These are phyloP conservation scores for Blastobotrys chiropterorum DNA, from an alignment of 805 yeast species.

Conservation along the genomic window DNA sequence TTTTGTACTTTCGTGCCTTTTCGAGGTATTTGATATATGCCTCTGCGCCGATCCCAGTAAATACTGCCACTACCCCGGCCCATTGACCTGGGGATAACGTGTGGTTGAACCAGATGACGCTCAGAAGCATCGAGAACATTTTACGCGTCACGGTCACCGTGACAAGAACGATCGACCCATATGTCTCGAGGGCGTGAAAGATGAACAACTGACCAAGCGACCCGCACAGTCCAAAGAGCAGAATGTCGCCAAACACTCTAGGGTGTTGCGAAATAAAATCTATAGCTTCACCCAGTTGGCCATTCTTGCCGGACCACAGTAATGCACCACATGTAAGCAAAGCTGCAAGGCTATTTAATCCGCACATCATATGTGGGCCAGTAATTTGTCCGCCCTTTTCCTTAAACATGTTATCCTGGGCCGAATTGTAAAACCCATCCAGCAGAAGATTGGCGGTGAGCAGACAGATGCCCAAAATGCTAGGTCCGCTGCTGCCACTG, in stretches of 20 bases:
- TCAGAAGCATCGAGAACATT: conserved; percentile 89
- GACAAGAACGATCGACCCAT: conserved; percentile 77
- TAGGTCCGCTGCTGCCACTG: conserved; percentile 31
- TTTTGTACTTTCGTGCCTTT: not conserved
- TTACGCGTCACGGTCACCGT: conserved; percentile 95
- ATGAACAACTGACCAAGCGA: conserved; percentile 93
- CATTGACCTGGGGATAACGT: conserved; percentile 57
- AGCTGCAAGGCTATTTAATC: conserved; percentile 46
- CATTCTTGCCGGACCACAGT: conserved; percentile 40
- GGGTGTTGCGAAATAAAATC: conserved; percentile 48
- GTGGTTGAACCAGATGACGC: conserved; percentile 87
- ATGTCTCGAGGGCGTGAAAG: conserved; percentile 73
- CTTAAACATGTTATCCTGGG: conserved; percentile 81
- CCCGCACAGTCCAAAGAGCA: conserved; percentile 69
- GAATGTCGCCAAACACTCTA: conserved; percentile 50
- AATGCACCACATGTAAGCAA: conserved; percentile 36
- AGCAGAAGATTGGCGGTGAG: conserved; percentile 60
- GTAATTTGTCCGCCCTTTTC: conserved; percentile 43
- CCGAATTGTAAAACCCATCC: conserved; percentile 89
- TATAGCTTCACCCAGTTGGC: conserved; percentile 47
- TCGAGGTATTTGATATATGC: conserved; percentile 43
- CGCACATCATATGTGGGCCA: conserved; percentile 85
- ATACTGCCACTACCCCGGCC: conserved; percentile 73
- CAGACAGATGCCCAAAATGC: conserved; percentile 52
- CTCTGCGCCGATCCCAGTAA: conserved; percentile 80